Percentiles rank a stretch among this genome's conserved stretches.
Evolutionary conservation across 345 rosid genomes (phyloP).

Genomic region (Eutrema heterophyllum): DNA sequence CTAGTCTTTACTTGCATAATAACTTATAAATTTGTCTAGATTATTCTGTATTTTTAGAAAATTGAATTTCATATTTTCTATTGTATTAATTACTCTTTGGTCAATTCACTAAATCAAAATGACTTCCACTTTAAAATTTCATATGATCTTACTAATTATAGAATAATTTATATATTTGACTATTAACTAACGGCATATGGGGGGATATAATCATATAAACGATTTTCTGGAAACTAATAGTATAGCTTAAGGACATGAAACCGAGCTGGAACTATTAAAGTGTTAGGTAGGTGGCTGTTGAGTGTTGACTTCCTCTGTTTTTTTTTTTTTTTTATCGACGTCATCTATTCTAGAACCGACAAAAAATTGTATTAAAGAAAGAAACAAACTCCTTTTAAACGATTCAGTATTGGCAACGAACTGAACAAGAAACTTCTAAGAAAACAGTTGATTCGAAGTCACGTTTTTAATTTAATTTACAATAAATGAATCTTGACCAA

Average conservation of each 20-base stretch:
- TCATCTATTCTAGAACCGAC: constrained; percentile 8
- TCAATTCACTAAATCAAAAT: no score
- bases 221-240: background rate
- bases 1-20: no score
- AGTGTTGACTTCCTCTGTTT: constrained; percentile 17
- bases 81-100: no score
- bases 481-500: background rate
- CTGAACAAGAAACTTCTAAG: background rate
- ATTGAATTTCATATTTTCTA: no score
- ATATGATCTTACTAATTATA: background rate
- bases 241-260: background rate
- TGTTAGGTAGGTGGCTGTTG: constrained; percentile 24
- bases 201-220: background rate
- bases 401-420: constrained; percentile 24
- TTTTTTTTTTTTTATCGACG: background rate
- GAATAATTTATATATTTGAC: background rate
- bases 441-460: constrained; percentile 10
- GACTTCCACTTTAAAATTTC: background rate
- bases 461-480: background rate
- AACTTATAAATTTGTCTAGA: no score
- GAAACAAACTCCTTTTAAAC: background rate
- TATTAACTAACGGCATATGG: background rate
- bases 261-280: constrained; percentile 13
- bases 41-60: no score
- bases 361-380: background rate